Conservation (phyloP, 2,329 filamentous ascomycete species). For the Coleophoma crateriformis region DNA sequence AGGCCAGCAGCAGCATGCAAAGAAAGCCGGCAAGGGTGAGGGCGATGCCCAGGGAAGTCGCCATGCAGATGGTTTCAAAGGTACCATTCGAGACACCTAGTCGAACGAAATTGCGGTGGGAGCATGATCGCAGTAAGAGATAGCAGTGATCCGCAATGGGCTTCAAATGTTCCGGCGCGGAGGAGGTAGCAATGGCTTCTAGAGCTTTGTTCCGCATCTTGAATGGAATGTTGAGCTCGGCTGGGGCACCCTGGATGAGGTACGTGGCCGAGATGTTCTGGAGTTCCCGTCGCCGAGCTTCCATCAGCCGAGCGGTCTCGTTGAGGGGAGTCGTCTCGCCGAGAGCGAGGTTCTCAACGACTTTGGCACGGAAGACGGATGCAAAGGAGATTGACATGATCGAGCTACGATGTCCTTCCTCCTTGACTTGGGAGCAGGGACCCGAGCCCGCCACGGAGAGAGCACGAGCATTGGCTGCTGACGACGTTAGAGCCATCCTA, state of each 20-base stretch:
- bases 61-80: slow-evolving; percentile 41
- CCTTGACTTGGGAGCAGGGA: neutral
- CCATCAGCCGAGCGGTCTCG: neutral
- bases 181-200: slow-evolving; percentile 26
- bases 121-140: slow-evolving; percentile 40
- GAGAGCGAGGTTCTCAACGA: neutral
- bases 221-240: slow-evolving; percentile 42
- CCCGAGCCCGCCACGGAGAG: neutral
- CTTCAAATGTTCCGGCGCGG: slow-evolving; percentile 31
- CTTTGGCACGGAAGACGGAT: neutral
- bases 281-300: slow-evolving; percentile 25
- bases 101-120: slow-evolving; percentile 44
- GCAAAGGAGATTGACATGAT: neutral
- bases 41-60: slow-evolving; percentile 36
- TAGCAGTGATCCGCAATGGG: slow-evolving; percentile 42
- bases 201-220: slow-evolving; percentile 34
- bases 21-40: slow-evolving; percentile 34
- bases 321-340: neutral
- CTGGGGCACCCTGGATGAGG: slow-evolving; percentile 33
- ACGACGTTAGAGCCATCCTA: neutral
- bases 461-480: neutral
- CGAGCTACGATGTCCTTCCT: neutral
- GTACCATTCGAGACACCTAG: slow-evolving; percentile 48
- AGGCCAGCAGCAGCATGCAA: slow-evolving; percentile 32
- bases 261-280: slow-evolving; percentile 35